Conservation (phyloP, 148 eudicot species). For the Rhododendron henanense region DNA sequence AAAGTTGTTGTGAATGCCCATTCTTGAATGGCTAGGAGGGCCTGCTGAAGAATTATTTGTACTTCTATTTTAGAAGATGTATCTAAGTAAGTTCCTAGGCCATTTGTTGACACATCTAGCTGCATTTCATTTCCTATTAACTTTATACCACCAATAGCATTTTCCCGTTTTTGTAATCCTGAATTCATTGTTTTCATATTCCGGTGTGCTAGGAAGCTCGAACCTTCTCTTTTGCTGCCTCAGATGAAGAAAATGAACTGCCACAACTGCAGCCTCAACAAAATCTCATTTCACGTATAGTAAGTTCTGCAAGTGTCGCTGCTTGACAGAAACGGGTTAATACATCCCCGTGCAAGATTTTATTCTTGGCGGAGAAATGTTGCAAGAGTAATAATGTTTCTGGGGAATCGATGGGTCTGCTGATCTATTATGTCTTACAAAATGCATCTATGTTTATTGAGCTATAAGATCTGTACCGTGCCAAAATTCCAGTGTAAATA, state of each 20-base stretch:
- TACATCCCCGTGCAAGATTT: background rate
- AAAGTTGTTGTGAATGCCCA: background rate
- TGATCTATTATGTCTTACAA: background rate
- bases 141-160: background rate
- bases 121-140: background rate
- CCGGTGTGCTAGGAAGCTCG: slow-evolving; percentile 14
- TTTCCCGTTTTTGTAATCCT: background rate
- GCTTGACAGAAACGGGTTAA: background rate
- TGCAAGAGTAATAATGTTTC: background rate
- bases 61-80: background rate
- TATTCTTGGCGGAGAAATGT: background rate
- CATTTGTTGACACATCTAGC: background rate
- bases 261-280: slow-evolving; percentile 13
- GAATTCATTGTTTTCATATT: slow-evolving; percentile 1
- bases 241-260: slow-evolving; percentile 26
- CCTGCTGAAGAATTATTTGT: background rate
- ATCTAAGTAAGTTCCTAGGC: background rate
- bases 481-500: slow-evolving; percentile 2
- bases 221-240: background rate
- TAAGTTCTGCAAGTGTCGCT: slow-evolving; percentile 7
- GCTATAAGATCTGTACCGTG: background rate
- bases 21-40: background rate
- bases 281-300: slow-evolving; percentile 19
- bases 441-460: background rate
- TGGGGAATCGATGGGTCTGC: background rate